Evolutionary conservation across 2,329 filamentous ascomycete genomes (phyloP), one percentile per base, ranked within the genome.

Genomic region (Talaromyces sp.): DNA sequence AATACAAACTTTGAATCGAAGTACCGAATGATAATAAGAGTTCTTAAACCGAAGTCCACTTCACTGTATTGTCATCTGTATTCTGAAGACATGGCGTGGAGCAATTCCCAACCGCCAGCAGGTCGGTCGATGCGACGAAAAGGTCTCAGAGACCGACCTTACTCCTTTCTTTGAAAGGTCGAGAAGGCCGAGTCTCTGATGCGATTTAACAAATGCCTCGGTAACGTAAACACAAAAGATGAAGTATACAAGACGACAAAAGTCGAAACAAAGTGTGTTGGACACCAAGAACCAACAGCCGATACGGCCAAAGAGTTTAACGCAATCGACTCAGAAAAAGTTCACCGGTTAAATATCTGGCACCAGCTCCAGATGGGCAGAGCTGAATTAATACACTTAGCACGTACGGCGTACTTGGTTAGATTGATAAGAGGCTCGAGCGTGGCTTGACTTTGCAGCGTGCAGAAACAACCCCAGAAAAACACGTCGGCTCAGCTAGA

Each of bases 61-160:
- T 43, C 19, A 54, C 50, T 57, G 81, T 66, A 83, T 82, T 70
- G 81, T 83, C 62, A 85, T 83, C 47, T 57, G 66, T 37, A 49
- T n/a, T 50, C 39, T 60, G 63, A 61, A 56, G 61, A 56, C 61
- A 63, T 63, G 50, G 45, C 61, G 61, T 35, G 61, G 37, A 63
- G 50, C 31, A 33, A 19, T 37, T 39, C 54, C 61, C 61, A 63
- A 63, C 61, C 61, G 61, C 61, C 50, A 19, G 14, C 27, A 49
- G 37, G 39, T 63, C 50, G 61, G 39, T 45, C 41, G 27, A 47
- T 39, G 59, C 16, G 50, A 47, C 37, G 43, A 31, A 47, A 22
- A 22, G 11, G 37, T n/a, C 19, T 39, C 19, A 45, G 56, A 41
- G 33, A 41, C 27, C 37, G 37, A 37, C 50, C 50, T 31, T 54